phyloP scores from a whole-genome alignment of 169 alveolate genomes.

The Perkinsus olseni region DNA sequence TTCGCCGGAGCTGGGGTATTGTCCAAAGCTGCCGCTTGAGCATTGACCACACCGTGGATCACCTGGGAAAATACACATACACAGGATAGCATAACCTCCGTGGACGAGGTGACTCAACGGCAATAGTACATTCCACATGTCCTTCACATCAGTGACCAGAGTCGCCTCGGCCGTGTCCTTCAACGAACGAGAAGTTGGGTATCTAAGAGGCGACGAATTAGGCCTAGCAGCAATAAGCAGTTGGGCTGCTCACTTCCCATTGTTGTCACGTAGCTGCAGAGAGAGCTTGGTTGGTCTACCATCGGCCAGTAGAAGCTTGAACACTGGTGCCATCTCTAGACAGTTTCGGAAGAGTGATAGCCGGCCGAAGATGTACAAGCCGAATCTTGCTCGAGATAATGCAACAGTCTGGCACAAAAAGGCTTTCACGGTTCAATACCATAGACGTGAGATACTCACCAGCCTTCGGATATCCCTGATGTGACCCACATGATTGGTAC shows the following conservation, averaged over 20 bases:
- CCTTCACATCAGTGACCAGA: not conserved
- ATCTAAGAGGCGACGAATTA: not conserved
- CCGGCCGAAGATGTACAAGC: conserved; percentile 55
- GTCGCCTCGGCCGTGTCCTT: not conserved
- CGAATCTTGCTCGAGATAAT: conserved; percentile 84
- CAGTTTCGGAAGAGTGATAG: conserved; percentile 40
- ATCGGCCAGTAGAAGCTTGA: conserved; percentile 19
- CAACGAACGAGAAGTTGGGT: not conserved
- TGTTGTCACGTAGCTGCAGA: not conserved
- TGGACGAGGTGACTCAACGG: too few relatives aligned
- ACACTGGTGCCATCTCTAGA: conserved; percentile 43
- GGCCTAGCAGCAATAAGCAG: not conserved
- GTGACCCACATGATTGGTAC: conserved; percentile 73
- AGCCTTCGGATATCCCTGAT: conserved; percentile 84
- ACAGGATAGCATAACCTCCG: not conserved
- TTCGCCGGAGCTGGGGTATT: too few relatives aligned
- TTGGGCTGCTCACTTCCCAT: not conserved
- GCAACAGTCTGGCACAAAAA: conserved; percentile 55
- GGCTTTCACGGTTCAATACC: not conserved
- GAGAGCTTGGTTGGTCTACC: not conserved
- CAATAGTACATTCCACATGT: not conserved
- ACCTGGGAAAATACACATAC: not conserved
- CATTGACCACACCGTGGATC: not conserved
- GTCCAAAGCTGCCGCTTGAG: not conserved
- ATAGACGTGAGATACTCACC: conserved; percentile 15